Evolutionary conservation across 164 flowering plant species (phyloP), one percentile per base, ranked within the genome.

Genomic region (Stephania japonica): DNA sequence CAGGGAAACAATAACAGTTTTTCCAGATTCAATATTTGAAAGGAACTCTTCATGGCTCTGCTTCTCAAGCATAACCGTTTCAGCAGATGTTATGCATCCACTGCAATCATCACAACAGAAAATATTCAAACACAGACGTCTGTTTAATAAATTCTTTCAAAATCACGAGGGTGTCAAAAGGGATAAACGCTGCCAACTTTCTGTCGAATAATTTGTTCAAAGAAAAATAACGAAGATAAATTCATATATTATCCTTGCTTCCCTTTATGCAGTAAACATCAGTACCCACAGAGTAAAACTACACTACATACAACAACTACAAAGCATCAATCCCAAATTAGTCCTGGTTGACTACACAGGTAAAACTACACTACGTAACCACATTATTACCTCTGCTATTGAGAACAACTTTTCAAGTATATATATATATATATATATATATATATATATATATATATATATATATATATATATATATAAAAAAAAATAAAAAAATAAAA

Each of bases 61-160:
- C 84, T 93, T 91, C 89, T 95, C 94, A 77, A 93, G 97, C 98
- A 93, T 89, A 59, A 93, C 91, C 0, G 94, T 90, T 86, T 96
- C 97, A 56, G 97, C 98, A 42, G 97, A 91, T 65, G 99, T 93
- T 49, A 93, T 85, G 80, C 99, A 93, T 43, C 99, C 97, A 86
- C 99, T 91, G 86, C 84, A 86, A 32, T 43, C 49, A 50, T 64
- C 70, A 74, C 62, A 77, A 67, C 1, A 73, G 64, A 24, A 73
- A 12, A 18, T 12, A 53, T n/a, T 62, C 42, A 26, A 49, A 47
- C 18, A 14, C 10, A 42, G 11, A 2, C 38, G 42, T 24, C 24
- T 24, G n/a, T 24, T 63, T 18, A 59, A n/a, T 32, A 19, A 59
- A 59, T 59, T 59, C 64, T 59, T 59, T 6, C 24, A 59, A 59